Evolutionary conservation across 2,329 filamentous ascomycete species (phyloP), one percentile per base, ranked within the genome.

Genomic region (Ilyonectria sp.): DNA sequence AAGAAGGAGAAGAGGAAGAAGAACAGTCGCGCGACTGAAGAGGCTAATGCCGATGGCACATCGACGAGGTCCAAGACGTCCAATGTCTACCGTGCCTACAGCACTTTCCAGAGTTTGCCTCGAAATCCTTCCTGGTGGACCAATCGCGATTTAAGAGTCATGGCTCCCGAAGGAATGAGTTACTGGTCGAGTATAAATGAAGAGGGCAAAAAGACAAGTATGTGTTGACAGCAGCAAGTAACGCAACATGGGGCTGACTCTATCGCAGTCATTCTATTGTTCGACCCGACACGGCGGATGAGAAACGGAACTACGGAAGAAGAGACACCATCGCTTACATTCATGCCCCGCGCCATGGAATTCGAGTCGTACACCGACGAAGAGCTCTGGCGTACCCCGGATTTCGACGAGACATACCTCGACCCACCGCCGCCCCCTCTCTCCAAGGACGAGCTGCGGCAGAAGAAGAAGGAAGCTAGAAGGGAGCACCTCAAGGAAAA

Each of bases 301-400:
- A 67, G 61, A 11, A 55, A 76, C 23, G 63, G 69, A 10, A 69
- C 65, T 35, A 77, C 75, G 1, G 54, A 66, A 1, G 63, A 75
- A 10, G 26, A 60, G 10, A 74, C 59, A 0, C 74, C 70, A 0
- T 75, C 76, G 4, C 62, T 77, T 2, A 78, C 75, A 4, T 78
- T 77, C 23, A 77, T 78, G 75, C 76, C 76, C 6, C 63, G 76
- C 23, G 73, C 74, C 0, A 68, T 76, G 70, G 76, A 78, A 40
- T 63, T 77, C 11, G 75, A 77, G 54, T 74, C 74, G 1, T 78
- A 73, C n/a, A 69, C 75, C 1, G 71, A 76, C 1, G 76, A 78
- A 2, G 75, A 76, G 19, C 65, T 74, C 10, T 76, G 74, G 75
- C 70, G 72, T 49, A 71, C 61, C 3, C 70, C 76, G 3, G 74